Evolutionary conservation across 345 rosid species (phyloP).

Genomic region (Citrus medica): DNA sequence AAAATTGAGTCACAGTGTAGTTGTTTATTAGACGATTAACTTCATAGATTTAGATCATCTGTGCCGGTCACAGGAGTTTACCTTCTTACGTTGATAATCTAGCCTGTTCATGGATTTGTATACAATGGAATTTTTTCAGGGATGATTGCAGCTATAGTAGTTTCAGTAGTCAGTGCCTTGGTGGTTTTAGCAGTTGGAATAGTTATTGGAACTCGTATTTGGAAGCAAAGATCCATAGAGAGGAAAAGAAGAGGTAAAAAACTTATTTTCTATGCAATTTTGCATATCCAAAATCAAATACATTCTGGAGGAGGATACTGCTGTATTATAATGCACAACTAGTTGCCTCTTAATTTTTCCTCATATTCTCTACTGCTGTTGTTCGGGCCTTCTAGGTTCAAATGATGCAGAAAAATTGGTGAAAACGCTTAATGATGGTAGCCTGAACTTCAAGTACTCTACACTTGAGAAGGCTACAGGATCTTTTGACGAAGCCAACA

Average conservation of each 20-base stretch:
- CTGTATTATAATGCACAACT: background rate
- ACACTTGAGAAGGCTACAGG: slow-evolving; percentile 84
- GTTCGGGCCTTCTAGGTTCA: slow-evolving; percentile 44
- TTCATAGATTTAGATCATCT: background rate
- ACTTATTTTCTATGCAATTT: background rate
- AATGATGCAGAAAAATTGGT: slow-evolving; percentile 61
- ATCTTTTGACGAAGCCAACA: slow-evolving; percentile 60
- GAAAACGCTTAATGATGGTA: slow-evolving; percentile 66
- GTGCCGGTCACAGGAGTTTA: background rate
- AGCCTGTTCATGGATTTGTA: slow-evolving; percentile 9
- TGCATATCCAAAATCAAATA: background rate
- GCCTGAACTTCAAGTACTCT: slow-evolving; percentile 91
- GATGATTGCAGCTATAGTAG: slow-evolving; percentile 53
- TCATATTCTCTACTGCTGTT: background rate
- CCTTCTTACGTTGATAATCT: background rate
- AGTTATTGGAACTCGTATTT: slow-evolving; percentile 51
- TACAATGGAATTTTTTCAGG: slow-evolving; percentile 40
- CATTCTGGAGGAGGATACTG: background rate
- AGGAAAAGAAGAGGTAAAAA: slow-evolving; percentile 67
- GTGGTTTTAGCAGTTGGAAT: slow-evolving; percentile 56
- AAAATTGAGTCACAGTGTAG: background rate
- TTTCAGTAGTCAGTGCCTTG: slow-evolving; percentile 64
- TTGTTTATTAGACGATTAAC: background rate
- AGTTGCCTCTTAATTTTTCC: background rate
- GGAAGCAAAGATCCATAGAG: slow-evolving; percentile 59